Evolutionary conservation across 2,329 filamentous ascomycete genomes (phyloP).

Genomic region (Bipolaris cookei): DNA sequence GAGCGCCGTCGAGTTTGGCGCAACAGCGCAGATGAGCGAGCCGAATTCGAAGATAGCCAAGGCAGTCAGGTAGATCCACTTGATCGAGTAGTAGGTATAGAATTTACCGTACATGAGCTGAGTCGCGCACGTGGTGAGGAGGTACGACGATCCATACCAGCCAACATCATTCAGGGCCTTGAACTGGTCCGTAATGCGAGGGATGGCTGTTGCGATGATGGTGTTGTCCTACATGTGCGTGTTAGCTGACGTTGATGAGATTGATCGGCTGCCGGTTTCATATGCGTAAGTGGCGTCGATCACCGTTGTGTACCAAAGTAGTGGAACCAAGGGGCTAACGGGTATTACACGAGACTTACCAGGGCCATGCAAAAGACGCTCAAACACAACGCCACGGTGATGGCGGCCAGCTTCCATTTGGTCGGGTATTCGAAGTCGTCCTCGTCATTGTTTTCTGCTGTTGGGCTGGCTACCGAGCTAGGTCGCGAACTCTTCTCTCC

Average conservation of each 20-base stretch:
- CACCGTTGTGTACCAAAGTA: slow-evolving; percentile 1
- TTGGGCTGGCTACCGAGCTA: slow-evolving; percentile 24
- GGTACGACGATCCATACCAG: slow-evolving; percentile 54
- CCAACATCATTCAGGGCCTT: slow-evolving; percentile 54
- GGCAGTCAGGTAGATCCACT: slow-evolving; percentile 55
- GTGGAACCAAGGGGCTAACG: neutral
- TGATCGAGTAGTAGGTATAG: slow-evolving; percentile 56
- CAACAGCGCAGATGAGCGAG: slow-evolving; percentile 59
- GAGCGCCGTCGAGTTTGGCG: slow-evolving; percentile 57
- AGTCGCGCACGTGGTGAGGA: slow-evolving; percentile 52
- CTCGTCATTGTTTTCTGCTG: slow-evolving; percentile 26
- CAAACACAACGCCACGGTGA: slow-evolving; percentile 44
- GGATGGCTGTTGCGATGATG: slow-evolving; percentile 58
- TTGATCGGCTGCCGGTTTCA: neutral
- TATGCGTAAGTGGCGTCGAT: slow-evolving; percentile 5
- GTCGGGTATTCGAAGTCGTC: slow-evolving; percentile 46
- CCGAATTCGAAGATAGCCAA: slow-evolving; percentile 60
- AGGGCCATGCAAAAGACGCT: slow-evolving; percentile 50
- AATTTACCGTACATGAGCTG: slow-evolving; percentile 52
- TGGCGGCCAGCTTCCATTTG: slow-evolving; percentile 42
- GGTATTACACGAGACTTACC: slow-evolving; percentile 26
- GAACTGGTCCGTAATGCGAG: slow-evolving; percentile 57
- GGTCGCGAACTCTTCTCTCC: slow-evolving; percentile 22
- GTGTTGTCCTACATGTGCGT: slow-evolving; percentile 50
- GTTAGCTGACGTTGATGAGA: slow-evolving; percentile 1